Evolutionary conservation across 768 basidiomycete genomes (phyloP), one percentile per base, ranked within the genome.

Genomic region (Lactarius hatsudake): DNA sequence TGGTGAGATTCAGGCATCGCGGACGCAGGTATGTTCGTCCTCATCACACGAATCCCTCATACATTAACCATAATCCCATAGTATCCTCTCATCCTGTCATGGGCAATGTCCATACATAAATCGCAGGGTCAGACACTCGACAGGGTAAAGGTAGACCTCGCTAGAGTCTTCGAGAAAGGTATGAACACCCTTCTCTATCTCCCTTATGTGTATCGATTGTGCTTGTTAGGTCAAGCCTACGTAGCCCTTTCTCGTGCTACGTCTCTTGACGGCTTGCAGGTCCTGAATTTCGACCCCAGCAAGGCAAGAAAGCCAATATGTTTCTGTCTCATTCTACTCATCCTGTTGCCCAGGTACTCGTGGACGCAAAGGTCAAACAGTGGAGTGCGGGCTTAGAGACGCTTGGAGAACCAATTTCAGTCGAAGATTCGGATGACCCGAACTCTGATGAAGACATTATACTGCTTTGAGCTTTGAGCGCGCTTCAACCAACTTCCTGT

Each of bases 51-150:
- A 4, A 26, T 42, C 48, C 36, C 13, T 28, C 26, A 53, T 43
- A 42, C 38, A 45, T 54, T 65, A n/a, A 54, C 55, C 36, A n/a
- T 20, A 40, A 13, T 26, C 15, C 32, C 10, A 12, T 71, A 96
- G 93, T 76, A 96, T 2, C 94, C 93, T 0, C 75, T 98, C 30
- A 95, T 97, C 66, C 82, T 96, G 45, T 84, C 96, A 0, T 98
- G 96, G 96, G 96, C 96, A 0, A 96, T 98, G 93, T 93, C 90
- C 57, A 98, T 98, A 69, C 97, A 99, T 77, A 99, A 99, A 75
- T 92, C 91, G 13, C 97, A 99, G 76, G 97, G 97, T 12, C 97
- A 98, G 76, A 98, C 97, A 0, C 81, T 99, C 12, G 91, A 95
- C 30, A 87, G 94, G 56, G 96, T 98, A 72, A 96, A 91, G 74